Base-by-base conservation (phyloP, 495 filamentous ascomycete species). In the Xylaria bambusicola region DNA sequence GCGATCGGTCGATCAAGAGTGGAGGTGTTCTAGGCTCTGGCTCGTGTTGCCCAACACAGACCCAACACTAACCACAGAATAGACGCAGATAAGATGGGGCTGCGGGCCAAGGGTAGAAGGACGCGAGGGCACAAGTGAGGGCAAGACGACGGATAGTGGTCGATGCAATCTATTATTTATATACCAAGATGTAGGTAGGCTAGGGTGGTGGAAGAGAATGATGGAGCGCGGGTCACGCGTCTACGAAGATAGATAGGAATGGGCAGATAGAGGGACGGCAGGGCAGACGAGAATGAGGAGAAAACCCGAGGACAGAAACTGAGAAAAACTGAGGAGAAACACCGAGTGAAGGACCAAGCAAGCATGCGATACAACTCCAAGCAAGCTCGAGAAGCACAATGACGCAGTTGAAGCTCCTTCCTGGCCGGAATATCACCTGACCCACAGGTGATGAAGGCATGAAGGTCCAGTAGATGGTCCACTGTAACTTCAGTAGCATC, bases 351-450 rank as follows among this genome's bases (percentile, higher is more conserved):
- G 66, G 36, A 17, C 8, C 8, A 40, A 40, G n/a, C 36, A 18
- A 8, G 17, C 6, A 44, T 7, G 6, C 36, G 36, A 15, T 38
- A 8, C 8, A 15, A 15, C 12, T 38, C 66, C 60, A 64, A 48
- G 62, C 49, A 63, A 31, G 52, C 15, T 45, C 52, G 55, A 48
- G 53, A 63, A 63, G 66, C 64, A 67, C 56, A 57, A 69, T 69
- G 66, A 69, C 66, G 66, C 60, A 46, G 31, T 55, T 52, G 42
- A 58, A 62, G 59, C 64, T 62, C 55, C 49, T 58, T 62, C 55
- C 49, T 58, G 13, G 17, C 47, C 26, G 40, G 23, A 10, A 10
- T 33, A 33, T 33, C 29, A 33, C n/a, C n/a, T n/a, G n/a, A n/a
- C n/a, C n/a, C n/a, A n/a, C n/a, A n/a, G n/a, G n/a, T n/a, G n/a